Conservation (phyloP, 75 land plant species). For the Selaginella moellendorffii region DNA sequence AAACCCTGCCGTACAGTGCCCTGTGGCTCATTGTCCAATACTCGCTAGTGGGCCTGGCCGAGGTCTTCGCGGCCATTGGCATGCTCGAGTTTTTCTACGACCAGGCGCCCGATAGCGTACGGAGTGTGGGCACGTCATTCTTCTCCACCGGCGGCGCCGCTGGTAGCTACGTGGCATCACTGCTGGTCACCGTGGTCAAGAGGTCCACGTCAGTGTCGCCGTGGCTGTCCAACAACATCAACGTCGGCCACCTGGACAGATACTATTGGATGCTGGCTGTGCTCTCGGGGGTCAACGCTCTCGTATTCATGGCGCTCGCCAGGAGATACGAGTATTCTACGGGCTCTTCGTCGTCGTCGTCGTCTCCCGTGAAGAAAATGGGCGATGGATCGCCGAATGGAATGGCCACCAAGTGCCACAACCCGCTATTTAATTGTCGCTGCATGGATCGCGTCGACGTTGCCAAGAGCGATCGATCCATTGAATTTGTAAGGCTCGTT, state of each 20-base stretch:
- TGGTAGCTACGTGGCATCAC: slow-evolving; percentile 43
- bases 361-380: not conserved
- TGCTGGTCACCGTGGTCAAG: slow-evolving; percentile 29
- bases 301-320: slow-evolving; percentile 23
- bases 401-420: not conserved
- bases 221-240: slow-evolving; percentile 43
- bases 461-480: not conserved
- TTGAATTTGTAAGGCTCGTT: not conserved
- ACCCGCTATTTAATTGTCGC: not conserved
- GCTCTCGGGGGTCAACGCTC: slow-evolving; percentile 22
- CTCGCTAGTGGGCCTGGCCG: slow-evolving; percentile 57
- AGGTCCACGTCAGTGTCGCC: slow-evolving; percentile 22
- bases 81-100: slow-evolving; percentile 88
- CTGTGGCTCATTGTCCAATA: slow-evolving; percentile 86
- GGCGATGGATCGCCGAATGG: not conserved
- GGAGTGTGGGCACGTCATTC: slow-evolving; percentile 57
- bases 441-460: not conserved
- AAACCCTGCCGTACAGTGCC: slow-evolving; percentile 38
- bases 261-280: slow-evolving; percentile 57
- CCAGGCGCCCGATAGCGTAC: slow-evolving; percentile 82
- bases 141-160: slow-evolving; percentile 50
- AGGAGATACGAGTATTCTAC: slow-evolving; percentile 30
- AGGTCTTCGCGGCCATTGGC: slow-evolving; percentile 71
- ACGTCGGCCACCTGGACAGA: slow-evolving; percentile 46
- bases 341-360: not conserved